Percentiles rank a stretch among this genome's conserved stretches.
phyloP scores from a whole-genome alignment of 2,329 filamentous ascomycete species.

The Eurotiales sp. region DNA sequence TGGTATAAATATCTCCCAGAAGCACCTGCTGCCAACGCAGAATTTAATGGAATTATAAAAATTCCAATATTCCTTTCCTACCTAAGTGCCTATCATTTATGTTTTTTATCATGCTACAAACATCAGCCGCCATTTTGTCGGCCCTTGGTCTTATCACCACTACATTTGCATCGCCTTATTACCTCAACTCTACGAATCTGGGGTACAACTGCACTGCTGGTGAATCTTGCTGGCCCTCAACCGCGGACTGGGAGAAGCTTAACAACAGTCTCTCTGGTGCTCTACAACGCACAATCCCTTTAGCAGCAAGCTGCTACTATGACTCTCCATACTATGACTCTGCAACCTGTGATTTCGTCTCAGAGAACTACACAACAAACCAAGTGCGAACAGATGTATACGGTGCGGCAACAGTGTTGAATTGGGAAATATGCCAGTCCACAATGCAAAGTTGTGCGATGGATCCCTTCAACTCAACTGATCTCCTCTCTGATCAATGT shows the following conservation, averaged over 20 bases:
- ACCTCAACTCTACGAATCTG: background rate
- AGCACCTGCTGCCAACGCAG: too few species aligned
- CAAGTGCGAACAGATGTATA: background rate
- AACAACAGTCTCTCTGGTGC: slow-evolving; percentile 36
- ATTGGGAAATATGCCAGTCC: slow-evolving; percentile 3
- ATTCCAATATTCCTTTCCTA: background rate
- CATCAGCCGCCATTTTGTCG: background rate
- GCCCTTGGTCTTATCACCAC: background rate
- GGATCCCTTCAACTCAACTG: background rate
- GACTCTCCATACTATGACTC: background rate
- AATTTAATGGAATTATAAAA: background rate
- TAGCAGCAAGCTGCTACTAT: slow-evolving; percentile 29
- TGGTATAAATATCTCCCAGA: too few species aligned
- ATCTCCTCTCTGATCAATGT: background rate
- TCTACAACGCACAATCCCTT: slow-evolving; percentile 30
- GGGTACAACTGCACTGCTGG: slow-evolving; percentile 20
- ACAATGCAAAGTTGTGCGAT: background rate
- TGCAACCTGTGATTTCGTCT: background rate
- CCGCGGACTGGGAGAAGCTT: slow-evolving; percentile 32
- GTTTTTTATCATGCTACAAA: background rate
- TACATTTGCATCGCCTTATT: background rate
- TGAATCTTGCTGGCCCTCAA: slow-evolving; percentile 37
- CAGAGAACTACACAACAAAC: background rate
- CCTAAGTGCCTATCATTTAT: background rate
- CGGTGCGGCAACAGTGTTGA: background rate